Conservation (phyloP, 225 moss, liverwort and hornwort species). For the Anthoceros angustus region DNA sequence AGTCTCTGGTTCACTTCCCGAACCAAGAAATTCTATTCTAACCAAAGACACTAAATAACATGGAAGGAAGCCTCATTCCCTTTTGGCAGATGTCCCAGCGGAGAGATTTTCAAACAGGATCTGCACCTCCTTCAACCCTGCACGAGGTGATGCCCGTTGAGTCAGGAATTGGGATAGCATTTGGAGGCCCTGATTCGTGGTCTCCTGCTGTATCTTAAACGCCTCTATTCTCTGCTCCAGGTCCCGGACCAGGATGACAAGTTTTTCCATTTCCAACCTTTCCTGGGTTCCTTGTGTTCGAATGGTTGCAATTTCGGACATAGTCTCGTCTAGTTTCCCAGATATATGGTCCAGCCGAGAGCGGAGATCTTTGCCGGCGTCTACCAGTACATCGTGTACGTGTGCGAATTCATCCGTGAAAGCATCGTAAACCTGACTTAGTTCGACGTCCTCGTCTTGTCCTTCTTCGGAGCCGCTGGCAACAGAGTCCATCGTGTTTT, state of each 20-base stretch:
- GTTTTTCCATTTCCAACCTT: not conserved
- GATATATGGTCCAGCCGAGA: not conserved
- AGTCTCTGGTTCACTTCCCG: not conserved
- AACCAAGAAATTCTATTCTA: not conserved
- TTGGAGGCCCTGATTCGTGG: not conserved
- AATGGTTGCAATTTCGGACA: not conserved
- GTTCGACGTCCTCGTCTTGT: not conserved
- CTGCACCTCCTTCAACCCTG: not conserved
- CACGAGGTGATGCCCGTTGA: not conserved
- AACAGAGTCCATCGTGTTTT: not conserved
- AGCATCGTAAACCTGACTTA: slow-evolving; percentile 2
- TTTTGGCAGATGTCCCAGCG: not conserved
- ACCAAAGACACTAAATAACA: not conserved
- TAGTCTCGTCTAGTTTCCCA: not conserved
- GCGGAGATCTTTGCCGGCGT: not conserved
- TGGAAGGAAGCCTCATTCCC: not conserved
- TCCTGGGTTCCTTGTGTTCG: not conserved
- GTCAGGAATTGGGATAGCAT: not conserved
- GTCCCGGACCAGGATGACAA: not conserved
- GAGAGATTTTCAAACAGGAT: not conserved
- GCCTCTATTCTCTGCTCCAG: not conserved
- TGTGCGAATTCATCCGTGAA: not conserved
- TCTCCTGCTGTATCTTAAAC: not conserved
- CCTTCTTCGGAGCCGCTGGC: not conserved
- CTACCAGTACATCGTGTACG: not conserved